Evolutionary conservation across 805 yeast genomes (phyloP), one percentile per base, ranked within the genome.

Genomic region (Yarrowia sp.): DNA sequence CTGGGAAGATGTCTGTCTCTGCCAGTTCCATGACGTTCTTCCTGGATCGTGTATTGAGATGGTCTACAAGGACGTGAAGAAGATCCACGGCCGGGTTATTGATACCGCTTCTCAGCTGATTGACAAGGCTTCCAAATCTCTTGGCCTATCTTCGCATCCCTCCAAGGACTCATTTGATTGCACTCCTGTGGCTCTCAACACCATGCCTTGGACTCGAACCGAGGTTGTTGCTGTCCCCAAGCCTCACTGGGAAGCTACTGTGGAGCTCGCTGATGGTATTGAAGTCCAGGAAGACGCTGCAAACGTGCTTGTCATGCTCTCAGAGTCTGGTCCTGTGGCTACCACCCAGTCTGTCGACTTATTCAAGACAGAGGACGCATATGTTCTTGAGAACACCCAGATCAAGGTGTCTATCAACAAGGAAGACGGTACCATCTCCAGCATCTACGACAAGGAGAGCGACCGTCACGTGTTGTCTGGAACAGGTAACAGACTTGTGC

Each of bases 21-120:
- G 97, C 75, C 98, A 94, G 76, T 94, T 94, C 80, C 99, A 94
- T 77, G 99, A 94, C 79, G 98, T 94, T n/a, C 82, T 95, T 65
- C 99, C 99, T 1, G 99, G 99, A 2, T 89, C 96, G 7, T 91
- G 97, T 78, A 94, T 94, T 73, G 97, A 92, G 70, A 86, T 91
- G 87, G 97, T 95, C 14, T 94, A 95, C 75, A 92, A 92, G 73
- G 95, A 90, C 73, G 98, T 94, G 10, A 85, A 87, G 74, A 93
- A 94, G 39, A 87, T 91, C 85, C 83, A 93, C 72, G 81, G 80
- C 7, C 78, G 82, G 15, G 89, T 88, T 30, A 79, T 89, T 68
- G 78, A 80, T 19, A 79, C 80, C 24, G 87, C 88, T 47, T 82
- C 84, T 47, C 72, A 78, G 6, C 80, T 95, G 73, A 83, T 86